Conservation (phyloP, 2,329 filamentous ascomycete species). For the Pseudocercospora fijiensis region DNA sequence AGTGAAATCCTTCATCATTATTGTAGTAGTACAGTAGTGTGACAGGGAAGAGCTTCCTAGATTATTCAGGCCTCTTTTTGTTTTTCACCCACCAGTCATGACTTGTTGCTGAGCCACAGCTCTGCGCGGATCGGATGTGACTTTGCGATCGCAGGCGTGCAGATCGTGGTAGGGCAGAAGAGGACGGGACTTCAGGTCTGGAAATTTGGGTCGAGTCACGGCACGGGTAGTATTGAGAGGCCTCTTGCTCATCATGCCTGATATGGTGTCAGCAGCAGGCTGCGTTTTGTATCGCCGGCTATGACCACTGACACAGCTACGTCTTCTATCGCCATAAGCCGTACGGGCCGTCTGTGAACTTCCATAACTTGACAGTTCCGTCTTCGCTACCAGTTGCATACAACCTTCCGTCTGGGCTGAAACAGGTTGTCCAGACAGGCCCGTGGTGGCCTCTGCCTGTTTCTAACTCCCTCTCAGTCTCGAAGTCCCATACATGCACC, state of each 20-base stretch:
- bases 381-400: slow-evolving; percentile 97
- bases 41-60: not conserved
- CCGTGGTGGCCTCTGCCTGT: slow-evolving; percentile 96
- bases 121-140: slow-evolving; percentile 1
- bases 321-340: slow-evolving; percentile 60
- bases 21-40: no score
- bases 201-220: not conserved
- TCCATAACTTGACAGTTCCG: slow-evolving; percentile 92
- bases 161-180: not conserved
- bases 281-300: not conserved
- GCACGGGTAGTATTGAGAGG: not conserved
- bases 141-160: not conserved
- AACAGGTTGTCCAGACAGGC: slow-evolving; percentile 92
- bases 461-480: slow-evolving; percentile 79
- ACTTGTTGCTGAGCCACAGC: not conserved
- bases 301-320: not conserved
- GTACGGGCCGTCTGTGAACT: slow-evolving; percentile 64
- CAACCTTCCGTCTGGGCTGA: slow-evolving; percentile 91
- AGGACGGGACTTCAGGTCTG: not conserved
- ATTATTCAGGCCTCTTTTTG: no score
- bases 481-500: slow-evolving; percentile 92
- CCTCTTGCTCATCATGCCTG: no score
- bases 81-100: not conserved
- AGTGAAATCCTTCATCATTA: not conserved
- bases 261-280: not conserved